Conservation (phyloP, 2,329 filamentous ascomycete species). For the Diaporthe batatas region DNA sequence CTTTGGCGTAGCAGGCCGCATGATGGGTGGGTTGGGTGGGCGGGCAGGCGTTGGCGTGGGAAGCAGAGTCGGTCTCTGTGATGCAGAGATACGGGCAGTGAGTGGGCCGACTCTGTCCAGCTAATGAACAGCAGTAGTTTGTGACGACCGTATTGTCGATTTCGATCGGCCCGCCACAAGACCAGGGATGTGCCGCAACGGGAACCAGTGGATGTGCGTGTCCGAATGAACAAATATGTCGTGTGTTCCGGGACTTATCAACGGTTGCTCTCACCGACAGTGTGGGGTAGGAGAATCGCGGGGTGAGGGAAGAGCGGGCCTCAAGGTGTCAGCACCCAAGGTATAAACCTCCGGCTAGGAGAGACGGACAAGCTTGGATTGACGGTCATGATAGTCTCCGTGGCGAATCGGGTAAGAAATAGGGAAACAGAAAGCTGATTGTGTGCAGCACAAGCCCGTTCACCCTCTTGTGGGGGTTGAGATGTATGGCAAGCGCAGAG, state of each 20-base stretch:
- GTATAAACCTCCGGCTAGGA: conserved; percentile 61
- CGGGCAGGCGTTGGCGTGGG: background rate
- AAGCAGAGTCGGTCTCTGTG: background rate
- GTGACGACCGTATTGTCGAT: conserved; percentile 5
- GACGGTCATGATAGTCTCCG: conserved; percentile 61
- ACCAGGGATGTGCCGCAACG: conserved; percentile 22
- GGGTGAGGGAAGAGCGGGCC: conserved; percentile 45
- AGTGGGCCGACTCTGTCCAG: conserved; percentile 18
- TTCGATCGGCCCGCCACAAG: conserved; percentile 18
- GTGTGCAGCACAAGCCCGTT: conserved; percentile 36
- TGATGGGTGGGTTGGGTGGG: conserved; percentile 44
- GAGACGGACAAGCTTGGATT: conserved; percentile 56
- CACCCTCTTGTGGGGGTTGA: conserved; percentile 23
- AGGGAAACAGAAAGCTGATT: conserved; percentile 35
- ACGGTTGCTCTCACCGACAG: conserved; percentile 44
- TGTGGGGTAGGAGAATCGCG: conserved; percentile 51
- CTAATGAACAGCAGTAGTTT: background rate
- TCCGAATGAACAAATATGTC: conserved; percentile 28
- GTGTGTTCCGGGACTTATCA: conserved; percentile 45
- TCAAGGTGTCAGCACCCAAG: conserved; percentile 60
- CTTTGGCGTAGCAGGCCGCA: conserved; percentile 53
- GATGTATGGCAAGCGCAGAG: conserved; percentile 28
- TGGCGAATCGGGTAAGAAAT: conserved; percentile 43
- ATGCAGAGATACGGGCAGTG: background rate
- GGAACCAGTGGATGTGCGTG: conserved; percentile 34